phyloP scores from a whole-genome alignment of 2,329 filamentous ascomycete species.

The Arachnopeziza araneosa region DNA sequence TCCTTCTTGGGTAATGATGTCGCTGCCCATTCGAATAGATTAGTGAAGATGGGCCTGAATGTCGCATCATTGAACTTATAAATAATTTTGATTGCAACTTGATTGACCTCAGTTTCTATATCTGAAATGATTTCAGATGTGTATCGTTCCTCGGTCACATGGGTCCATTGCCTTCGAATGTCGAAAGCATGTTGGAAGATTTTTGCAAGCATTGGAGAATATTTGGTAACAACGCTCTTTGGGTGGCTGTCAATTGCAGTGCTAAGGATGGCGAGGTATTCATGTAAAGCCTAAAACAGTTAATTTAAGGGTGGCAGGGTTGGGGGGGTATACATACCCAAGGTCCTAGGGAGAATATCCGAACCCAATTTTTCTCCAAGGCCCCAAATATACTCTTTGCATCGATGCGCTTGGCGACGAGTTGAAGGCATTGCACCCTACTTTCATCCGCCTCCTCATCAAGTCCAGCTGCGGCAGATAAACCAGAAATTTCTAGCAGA shows the following conservation, averaged over 20 bases:
- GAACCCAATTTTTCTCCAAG: conserved; percentile 65
- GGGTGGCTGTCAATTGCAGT: conserved; percentile 69
- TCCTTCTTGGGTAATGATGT: conserved; percentile 58
- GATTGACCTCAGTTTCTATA: conserved; percentile 61
- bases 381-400: conserved; percentile 70
- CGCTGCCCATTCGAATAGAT: conserved; percentile 76
- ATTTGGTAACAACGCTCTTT: conserved; percentile 74
- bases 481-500: conserved; percentile 66
- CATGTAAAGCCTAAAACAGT: conserved; percentile 51
- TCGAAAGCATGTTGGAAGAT: conserved; percentile 58
- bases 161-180: conserved; percentile 52
- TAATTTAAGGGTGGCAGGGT: conserved; percentile 11
- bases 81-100: conserved; percentile 79
- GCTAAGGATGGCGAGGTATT: conserved; percentile 65
- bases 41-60: conserved; percentile 86
- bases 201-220: conserved; percentile 62
- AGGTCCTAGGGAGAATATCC: conserved; percentile 56
- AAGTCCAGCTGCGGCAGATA: conserved; percentile 59
- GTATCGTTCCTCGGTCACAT: conserved; percentile 38
- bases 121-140: conserved; percentile 44
- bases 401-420: conserved; percentile 73
- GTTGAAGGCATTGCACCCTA: conserved; percentile 62
- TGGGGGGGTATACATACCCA: conserved; percentile 42
- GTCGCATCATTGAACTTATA: conserved; percentile 93
- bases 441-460: conserved; percentile 58